Evolutionary conservation across 371 early-diverging fungal genomes (phyloP), one percentile per base, ranked within the genome.

Genomic region (Mucor circinelloides): DNA sequence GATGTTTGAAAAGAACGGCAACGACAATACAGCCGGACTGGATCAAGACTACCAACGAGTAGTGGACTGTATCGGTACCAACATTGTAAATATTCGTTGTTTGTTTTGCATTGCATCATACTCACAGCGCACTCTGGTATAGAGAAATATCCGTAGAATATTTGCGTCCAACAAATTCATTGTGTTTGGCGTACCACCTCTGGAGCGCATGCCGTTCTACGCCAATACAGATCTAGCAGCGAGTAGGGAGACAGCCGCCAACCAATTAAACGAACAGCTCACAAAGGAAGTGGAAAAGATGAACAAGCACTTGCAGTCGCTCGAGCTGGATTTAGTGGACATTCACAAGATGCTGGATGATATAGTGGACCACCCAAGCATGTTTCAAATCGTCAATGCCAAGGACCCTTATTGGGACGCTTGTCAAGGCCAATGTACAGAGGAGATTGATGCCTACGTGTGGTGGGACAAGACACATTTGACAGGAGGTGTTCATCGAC

Each of bases 381-480:
- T 64, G 8, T 80, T 77, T 66, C 75, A 74, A 9, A 72, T 80
- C 19, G 71, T 68, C n/a, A 73, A 83, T 54, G 79, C 72, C 0
- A 19, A 55, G 2, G 66, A 75, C 61, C 31, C 79, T 2, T 83
- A 77, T 62, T 83, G 83, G 83, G 79, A 79, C 17, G 59, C 36
- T 6, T 83, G 83, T 56, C 77, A 78, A 58, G 83, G 83, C 0
- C 69, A 64, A 57, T 83, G 83, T 56, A 57, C 50, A 6, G 79
- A 80, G 55, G 64, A 70, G 9, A 48, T 76, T 1, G 71, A 83
- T 34, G 62, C 64, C 2, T 83, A 79, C 63, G 66, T 83, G 9
- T 83, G 83, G 83, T 83, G 83, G 83, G 83, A 83, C 60, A 72
- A 70, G 34, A 64, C 66, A 6, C 81, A 83, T 64, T 57, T 80